Base-by-base conservation (phyloP, 176 grass and related monocot genomes). In the Triticum monococcum region DNA sequence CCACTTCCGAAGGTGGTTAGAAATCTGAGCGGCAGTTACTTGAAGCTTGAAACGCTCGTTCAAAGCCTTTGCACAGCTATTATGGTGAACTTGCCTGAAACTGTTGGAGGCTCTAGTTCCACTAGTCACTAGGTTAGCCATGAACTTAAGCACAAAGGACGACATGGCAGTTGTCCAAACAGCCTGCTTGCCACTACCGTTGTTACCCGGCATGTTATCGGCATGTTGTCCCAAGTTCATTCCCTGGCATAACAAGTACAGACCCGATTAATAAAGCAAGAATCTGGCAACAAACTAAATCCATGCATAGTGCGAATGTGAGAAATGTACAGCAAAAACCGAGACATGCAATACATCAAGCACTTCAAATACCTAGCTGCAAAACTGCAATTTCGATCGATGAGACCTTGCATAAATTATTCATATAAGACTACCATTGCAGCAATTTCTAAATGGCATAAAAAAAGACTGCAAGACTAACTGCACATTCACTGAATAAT, bases 1-100 rank as follows among this genome's bases (percentile, higher is more conserved):
- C 57, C 77, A 64, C 35, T 79, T 79, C 33, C 77, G 24, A 40
- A 79, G 22, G 77, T 79, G 77, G 57, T 79, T 79, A 63, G 52
- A 24, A 41, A 79, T 14, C 22, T 79, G 77, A 64, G 22, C 12
- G 35, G 22, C 56, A 62, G 33, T 41, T 41, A 64, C 12, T 17
- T 62, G 22, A 17, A 79, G 12, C 59, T 24, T 79, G n/a, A 66
- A 65, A 31, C 17, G 16, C 14, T 46, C 60, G 18, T 66, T 31
- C 78, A 80, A 80, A 30, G n/a, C 78, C 37, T 31, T 46, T 9
- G 61, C 78, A 66, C 78, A 80, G 5, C 37, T 65, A 22, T 46
- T 65, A 43, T 66, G 78, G 8, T 80, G 78, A 20, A 65, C 61
- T 80, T 80, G 13, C 61, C 17, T 46, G 37, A 80, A 80, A 20